Conservation (phyloP, 495 filamentous ascomycete genomes). For the Thermothielavioides terrestris region DNA sequence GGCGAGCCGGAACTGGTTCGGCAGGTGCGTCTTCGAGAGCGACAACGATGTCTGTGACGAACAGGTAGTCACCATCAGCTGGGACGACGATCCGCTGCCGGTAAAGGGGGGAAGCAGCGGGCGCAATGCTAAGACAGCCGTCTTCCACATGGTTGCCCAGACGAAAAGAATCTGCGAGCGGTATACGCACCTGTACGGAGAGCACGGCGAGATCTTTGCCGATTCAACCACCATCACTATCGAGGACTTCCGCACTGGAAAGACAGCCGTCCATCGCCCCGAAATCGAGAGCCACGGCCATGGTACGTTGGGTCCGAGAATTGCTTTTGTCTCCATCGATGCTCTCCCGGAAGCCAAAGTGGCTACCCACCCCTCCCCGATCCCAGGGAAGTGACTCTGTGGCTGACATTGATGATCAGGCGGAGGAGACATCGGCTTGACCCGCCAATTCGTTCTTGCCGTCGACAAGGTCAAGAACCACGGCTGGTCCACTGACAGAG, state of each 20-base stretch:
- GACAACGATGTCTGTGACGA: slow-evolving; percentile 92
- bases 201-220: slow-evolving; percentile 74
- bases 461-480: slow-evolving; percentile 69
- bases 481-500: slow-evolving; percentile 56
- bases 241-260: slow-evolving; percentile 52
- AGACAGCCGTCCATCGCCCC: slow-evolving; percentile 45
- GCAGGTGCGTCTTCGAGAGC: slow-evolving; percentile 85
- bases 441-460: slow-evolving; percentile 68
- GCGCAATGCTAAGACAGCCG: slow-evolving; percentile 71
- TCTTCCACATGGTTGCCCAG: slow-evolving; percentile 88
- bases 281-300: slow-evolving; percentile 51
- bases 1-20: slow-evolving; percentile 68
- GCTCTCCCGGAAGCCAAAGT: no score
- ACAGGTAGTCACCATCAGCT: slow-evolving; percentile 76
- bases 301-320: no score
- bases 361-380: no score
- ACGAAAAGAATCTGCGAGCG: slow-evolving; percentile 81
- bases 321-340: no score
- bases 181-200: slow-evolving; percentile 75
- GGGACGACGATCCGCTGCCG: slow-evolving; percentile 57
- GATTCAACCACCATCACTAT: slow-evolving; percentile 58
- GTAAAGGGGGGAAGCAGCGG: slow-evolving; percentile 9
- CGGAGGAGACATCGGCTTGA: slow-evolving; percentile 82
- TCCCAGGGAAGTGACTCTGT: no score
- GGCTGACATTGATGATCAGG: no score